Base-by-base conservation (phyloP, 2,329 filamentous ascomycete genomes). In the Aspergillus costaricaensis region DNA sequence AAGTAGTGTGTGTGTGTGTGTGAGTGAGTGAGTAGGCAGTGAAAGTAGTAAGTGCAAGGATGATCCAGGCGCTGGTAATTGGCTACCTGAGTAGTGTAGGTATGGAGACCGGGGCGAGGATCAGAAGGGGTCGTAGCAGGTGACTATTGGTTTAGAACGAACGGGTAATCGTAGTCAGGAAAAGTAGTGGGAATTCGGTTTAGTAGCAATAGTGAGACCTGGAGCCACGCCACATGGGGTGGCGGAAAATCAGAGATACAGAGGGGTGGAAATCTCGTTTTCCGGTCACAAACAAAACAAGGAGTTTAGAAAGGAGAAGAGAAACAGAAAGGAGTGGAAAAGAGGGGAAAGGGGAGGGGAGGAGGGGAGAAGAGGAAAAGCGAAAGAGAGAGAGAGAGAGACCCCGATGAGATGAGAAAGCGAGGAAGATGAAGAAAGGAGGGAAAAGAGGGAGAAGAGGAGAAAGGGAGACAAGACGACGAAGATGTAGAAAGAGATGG, bases 131-230 rank as follows among this genome's bases (percentile, higher is more conserved):
- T 43, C 23, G 53, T 44, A 55, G 53, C 39, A 55, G 41, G 53
- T 55, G 32, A 60, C 60, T 61, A 61, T 61, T 63, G 61, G 58
- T 53, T 60, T 60, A 62, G 61, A 62, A 61, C 61, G 61, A 62
- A 55, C 58, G 61, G 61, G 58, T 62, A 54, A 55, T 55, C 53
- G 53, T 43, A 55, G 53, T 27, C 39, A 56, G 47, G 49, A 49
- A 58, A 51, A 44, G 48, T 49, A 49, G 36, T 48, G 27, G 36
- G 43, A 53, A 52, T 57, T 44, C 10, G 32, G 59, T 58, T 38
- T 55, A 54, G 54, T 30, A 48, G 49, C 17, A 53, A 55, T 58
- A 49, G 54, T 62, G 58, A 62, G 58, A 57, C 55, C 50, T 51
- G 54, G 44, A 61, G 55, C 58, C 58, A 61, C 61, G 59, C 61